Evolutionary conservation across 23 red algal species (phyloP), one percentile per base, ranked within the genome.

Genomic region (Gracilariopsis chorda): DNA sequence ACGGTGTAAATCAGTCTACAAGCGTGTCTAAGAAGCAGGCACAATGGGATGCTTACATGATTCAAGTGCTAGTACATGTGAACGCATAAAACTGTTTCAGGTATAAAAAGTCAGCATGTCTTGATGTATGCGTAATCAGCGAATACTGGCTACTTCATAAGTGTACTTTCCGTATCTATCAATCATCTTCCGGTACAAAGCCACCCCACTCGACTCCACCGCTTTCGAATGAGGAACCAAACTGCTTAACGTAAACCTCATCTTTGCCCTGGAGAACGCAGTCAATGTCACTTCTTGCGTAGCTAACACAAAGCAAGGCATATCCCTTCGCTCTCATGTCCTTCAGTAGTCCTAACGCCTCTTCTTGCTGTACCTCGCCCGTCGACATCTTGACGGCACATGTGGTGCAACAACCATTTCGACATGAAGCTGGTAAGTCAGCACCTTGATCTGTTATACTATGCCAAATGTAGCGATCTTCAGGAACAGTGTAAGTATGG

Each of bases 381-480:
- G 46, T 73, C 2, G 29, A 60, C 19, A 99, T 46, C 84, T 86
- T 95, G 37, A 92, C 94, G 21, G 97, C 97, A 59, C 97, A 99
- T 7, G 97, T 99, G 20, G 97, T 99, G 61, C 97, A 99, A 81
- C 97, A 99, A 23, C 97, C 97, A 73, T 95, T 89, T 24, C 89
- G 73, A 83, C 97, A 99, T 67, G 89, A 96, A 11, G 93, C 39
- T 10, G 97, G 97, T 7, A 99, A 46, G 39, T 93, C 89, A 0
- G 86, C 71, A 20, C 90, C 93, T 39, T 93, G 69, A 75, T 99
- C 97, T 17, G 67, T 71, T 64, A 99, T 90, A n/a, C 74, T 84
- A 44, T 92, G 88, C 93, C 90, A 96, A 70, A 99, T 94, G 57
- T 95, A 99, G n/a, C 97, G 91, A 87, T 99, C 97, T 35, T 94